Percentiles rank a stretch among this genome's conserved stretches.
phyloP scores from a whole-genome alignment of 2,329 filamentous ascomycete species.

The Didymella lethalis region DNA sequence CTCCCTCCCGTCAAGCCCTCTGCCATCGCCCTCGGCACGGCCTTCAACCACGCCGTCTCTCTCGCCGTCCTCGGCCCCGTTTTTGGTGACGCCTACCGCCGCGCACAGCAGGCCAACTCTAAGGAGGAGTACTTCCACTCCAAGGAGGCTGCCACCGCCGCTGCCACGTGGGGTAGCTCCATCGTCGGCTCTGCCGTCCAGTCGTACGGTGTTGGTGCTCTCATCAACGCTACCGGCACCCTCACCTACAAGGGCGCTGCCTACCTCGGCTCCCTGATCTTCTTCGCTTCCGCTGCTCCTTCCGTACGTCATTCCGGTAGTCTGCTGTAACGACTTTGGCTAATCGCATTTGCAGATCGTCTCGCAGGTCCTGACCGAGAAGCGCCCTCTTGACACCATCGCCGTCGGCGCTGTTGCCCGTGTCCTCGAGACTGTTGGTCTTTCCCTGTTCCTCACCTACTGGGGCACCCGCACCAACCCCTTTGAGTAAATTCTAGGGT shows the following conservation, averaged over 20 bases:
- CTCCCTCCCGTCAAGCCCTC: conserved; percentile 93
- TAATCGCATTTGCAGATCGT: conserved; percentile 70
- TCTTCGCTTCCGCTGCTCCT: conserved; percentile 88
- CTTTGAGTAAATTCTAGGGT: conserved; percentile 70
- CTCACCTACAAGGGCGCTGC: conserved; percentile 96
- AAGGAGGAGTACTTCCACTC: conserved; percentile 97
- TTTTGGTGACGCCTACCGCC: conserved; percentile 94
- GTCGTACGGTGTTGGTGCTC: conserved; percentile 85
- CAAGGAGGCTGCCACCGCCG: conserved; percentile 88
- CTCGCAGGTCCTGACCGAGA: conserved; percentile 86
- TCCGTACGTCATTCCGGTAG: conserved; percentile 66
- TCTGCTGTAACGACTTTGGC: conserved; percentile 7
- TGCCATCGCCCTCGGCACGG: conserved; percentile 92
- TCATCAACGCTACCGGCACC: conserved; percentile 90
- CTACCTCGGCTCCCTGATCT: conserved; percentile 90
- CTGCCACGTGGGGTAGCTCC: conserved; percentile 88
- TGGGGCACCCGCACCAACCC: conserved; percentile 97
- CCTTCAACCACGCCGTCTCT: conserved; percentile 94
- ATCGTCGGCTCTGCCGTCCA: conserved; percentile 88
- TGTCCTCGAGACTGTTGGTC: conserved; percentile 89
- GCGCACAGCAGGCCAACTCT: conserved; percentile 87
- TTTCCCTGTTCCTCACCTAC: conserved; percentile 93
- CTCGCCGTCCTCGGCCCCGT: conserved; percentile 85
- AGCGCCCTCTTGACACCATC: conserved; percentile 88
- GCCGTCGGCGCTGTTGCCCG: conserved; percentile 85